Conservation (phyloP, 164 flowering plant species). For the Buxus sempervirens region DNA sequence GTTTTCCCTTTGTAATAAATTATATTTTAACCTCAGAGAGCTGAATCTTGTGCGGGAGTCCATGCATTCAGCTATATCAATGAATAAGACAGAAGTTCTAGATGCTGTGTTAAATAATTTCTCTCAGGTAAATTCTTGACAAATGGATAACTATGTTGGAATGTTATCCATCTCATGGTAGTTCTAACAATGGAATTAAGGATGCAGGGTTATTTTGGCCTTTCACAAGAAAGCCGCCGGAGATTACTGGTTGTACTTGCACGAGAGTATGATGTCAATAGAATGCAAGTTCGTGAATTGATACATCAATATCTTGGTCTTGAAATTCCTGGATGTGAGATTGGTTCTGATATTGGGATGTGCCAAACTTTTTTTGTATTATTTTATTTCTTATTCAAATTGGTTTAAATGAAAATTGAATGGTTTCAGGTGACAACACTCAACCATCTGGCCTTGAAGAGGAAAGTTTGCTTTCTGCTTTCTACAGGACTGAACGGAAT, state of each 20-base stretch:
- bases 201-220: conserved; percentile 64
- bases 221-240: conserved; percentile 51
- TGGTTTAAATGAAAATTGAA: conserved; percentile 1
- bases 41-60: conserved; percentile 49
- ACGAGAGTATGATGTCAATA: conserved; percentile 68
- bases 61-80: conserved; percentile 65
- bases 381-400: not conserved
- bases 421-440: conserved; percentile 40
- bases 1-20: not conserved
- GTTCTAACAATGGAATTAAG: conserved; percentile 9
- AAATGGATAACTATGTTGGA: not conserved
- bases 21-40: conserved; percentile 33
- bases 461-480: conserved; percentile 51
- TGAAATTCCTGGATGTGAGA: conserved; percentile 53
- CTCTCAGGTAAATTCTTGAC: conserved; percentile 45
- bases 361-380: conserved; percentile 1
- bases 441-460: conserved; percentile 35
- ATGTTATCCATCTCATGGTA: not conserved
- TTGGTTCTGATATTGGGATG: conserved; percentile 8
- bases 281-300: conserved; percentile 62
- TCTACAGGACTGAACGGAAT: conserved; percentile 72
- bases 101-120: conserved; percentile 66
- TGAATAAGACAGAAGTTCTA: conserved; percentile 68
- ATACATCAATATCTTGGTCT: conserved; percentile 82
- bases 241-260: conserved; percentile 58